Conservation (phyloP, 768 basidiomycete genomes). For the Xerocomellus dryophilus region DNA sequence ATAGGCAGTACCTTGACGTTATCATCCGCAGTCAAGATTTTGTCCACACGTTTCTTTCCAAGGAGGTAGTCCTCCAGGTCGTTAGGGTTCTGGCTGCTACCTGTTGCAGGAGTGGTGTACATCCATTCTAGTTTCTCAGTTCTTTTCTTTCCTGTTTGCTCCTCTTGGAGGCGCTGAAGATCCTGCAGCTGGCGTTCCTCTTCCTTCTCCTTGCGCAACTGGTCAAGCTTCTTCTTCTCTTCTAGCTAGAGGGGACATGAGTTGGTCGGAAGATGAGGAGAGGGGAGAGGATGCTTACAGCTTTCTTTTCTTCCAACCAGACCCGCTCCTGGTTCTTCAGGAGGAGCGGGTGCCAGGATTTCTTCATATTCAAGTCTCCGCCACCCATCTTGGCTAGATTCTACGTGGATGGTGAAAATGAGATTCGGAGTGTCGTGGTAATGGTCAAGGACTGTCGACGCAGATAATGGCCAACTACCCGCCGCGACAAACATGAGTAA, state of each 20-base stretch:
- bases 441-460: not conserved
- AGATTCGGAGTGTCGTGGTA: slow-evolving; percentile 10
- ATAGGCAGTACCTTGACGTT: slow-evolving; percentile 68
- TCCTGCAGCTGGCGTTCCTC: slow-evolving; percentile 97
- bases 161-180: slow-evolving; percentile 91
- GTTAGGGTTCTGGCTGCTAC: slow-evolving; percentile 80
- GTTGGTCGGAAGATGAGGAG: slow-evolving; percentile 4
- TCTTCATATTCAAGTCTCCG: slow-evolving; percentile 98
- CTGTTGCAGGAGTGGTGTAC: slow-evolving; percentile 96
- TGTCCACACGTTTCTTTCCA: slow-evolving; percentile 97
- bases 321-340: slow-evolving; percentile 98
- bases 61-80: slow-evolving; percentile 96
- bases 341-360: slow-evolving; percentile 99
- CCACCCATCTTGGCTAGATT: slow-evolving; percentile 84
- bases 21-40: slow-evolving; percentile 88
- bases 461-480: not conserved
- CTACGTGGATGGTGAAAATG: slow-evolving; percentile 5
- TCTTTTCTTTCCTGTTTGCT: slow-evolving; percentile 91
- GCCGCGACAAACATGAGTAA: not conserved
- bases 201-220: slow-evolving; percentile 95
- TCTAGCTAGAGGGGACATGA: slow-evolving; percentile 62
- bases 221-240: slow-evolving; percentile 97
- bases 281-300: slow-evolving; percentile 49
- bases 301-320: slow-evolving; percentile 97
- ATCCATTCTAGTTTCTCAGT: slow-evolving; percentile 98